Evolutionary conservation across 257 asterid genomes (phyloP), one percentile per base, ranked within the genome.

Genomic region (Solanum ossicruentum): DNA sequence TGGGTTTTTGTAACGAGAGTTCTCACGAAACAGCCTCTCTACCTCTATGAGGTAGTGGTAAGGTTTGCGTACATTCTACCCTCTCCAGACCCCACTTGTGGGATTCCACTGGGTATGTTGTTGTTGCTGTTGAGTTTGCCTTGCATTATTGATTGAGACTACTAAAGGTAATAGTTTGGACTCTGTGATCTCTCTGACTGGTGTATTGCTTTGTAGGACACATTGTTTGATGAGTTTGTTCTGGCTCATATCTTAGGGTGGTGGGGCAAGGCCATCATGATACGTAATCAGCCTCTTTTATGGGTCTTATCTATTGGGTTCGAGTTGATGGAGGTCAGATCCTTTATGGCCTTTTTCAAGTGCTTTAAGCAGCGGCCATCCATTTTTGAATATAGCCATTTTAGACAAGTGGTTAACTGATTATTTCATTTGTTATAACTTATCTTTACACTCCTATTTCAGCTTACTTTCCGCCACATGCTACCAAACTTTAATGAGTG

Each of bases 191-290:
- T 89, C 81, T 84, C 84, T 41, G 67, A 71, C 65, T 28, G 39
- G 60, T 41, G 15, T 81, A 75, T 69, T 78, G 67, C 85, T 83
- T 45, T 84, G 81, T 60, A 97, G 99, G 99, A 95, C 65, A 97
- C 99, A 47, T 94, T 97, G 75, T 97, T 95, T 73, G 99, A 97
- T 92, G 98, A 95, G 89, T 97, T 97, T 88, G 99, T 95, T 83
- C 87, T 95, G 80, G 99, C 99, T 82, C 99, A 97, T 88, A 87
- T 97, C 77, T 93, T 95, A 86, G 99, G 99, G 70, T 97, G 99
- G 98, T 97, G 99, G 99, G 99, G 99, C 36, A 97, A 97, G 87
- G 99, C 99, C 63, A 97, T 97, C 85, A 97, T 97, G 99, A 97
- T 97, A 82, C 98, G 99, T 82, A 97, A 95, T 88, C 99, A 95